A percentile compares a stretch with the other conserved stretches of the same genome.
These are phyloP conservation scores for Solanum pennellii DNA, from an alignment of 257 asterid species.

Conservation along the genomic window DNA sequence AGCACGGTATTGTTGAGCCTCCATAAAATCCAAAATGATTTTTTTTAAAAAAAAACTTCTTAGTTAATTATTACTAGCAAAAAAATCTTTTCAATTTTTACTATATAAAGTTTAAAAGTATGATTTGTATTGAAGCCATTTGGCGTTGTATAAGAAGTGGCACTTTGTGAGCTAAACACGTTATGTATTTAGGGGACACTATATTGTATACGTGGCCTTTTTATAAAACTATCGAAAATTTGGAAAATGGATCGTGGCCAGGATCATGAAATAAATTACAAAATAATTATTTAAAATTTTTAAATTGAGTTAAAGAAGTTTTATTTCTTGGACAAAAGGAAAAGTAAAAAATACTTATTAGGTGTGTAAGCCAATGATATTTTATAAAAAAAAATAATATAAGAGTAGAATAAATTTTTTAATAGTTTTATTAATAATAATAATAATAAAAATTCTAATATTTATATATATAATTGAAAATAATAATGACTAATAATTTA, in stretches of 20 bases:
- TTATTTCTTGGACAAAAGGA: neutral
- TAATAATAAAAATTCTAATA: too few species aligned
- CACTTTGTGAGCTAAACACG: neutral
- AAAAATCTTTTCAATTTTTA: neutral
- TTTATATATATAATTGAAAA: too few species aligned
- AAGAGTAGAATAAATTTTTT: too few species aligned
- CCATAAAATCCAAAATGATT: neutral
- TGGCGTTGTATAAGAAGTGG: neutral
- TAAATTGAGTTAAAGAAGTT: too few species aligned
- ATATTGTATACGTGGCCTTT: neutral
- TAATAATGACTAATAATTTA: too few species aligned
- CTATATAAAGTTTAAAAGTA: neutral
- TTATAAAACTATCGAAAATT: neutral
- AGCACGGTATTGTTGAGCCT: neutral
- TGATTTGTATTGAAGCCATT: neutral
- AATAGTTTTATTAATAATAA: too few species aligned
- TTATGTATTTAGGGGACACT: neutral
- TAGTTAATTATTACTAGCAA: neutral
- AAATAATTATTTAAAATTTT: too few species aligned
- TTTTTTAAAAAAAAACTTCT: too few species aligned
- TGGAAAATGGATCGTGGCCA: neutral
- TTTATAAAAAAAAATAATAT: too few species aligned
- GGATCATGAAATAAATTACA: too few species aligned
- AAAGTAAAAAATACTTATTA: neutral
- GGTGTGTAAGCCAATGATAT: too few species aligned